Evolutionary conservation across 2,329 filamentous ascomycete genomes (phyloP).

Genomic region (Cladosporium velox): DNA sequence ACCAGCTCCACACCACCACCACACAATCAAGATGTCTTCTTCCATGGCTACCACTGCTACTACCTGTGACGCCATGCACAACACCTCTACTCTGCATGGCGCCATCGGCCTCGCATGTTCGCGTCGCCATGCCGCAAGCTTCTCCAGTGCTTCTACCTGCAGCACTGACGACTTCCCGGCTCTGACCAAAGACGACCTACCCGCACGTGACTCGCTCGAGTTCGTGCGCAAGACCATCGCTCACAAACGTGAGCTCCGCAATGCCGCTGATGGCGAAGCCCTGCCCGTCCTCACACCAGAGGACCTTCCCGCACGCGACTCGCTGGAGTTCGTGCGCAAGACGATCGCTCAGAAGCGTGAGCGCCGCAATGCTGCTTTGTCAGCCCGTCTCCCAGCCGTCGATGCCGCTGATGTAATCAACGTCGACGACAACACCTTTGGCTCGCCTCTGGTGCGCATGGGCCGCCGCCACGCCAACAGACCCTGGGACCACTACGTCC

Average conservation of each 20-base stretch:
- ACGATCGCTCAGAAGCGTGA: background rate
- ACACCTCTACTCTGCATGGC: background rate
- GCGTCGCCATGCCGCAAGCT: background rate
- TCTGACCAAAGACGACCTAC: background rate
- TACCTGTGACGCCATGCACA: background rate
- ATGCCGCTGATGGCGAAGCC: background rate
- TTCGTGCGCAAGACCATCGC: background rate
- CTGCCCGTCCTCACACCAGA: background rate
- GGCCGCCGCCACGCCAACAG: background rate
- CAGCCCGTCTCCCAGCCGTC: background rate
- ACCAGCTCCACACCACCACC: background rate
- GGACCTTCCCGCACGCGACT: background rate
- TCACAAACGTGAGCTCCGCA: background rate
- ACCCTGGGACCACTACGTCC: background rate
- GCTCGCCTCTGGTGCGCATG: background rate
- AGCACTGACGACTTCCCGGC: background rate
- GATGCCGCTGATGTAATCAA: background rate
- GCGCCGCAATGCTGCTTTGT: background rate
- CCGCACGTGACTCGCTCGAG: slow-evolving; percentile 1
- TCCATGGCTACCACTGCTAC: background rate
- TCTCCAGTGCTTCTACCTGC: slow-evolving; percentile 1
- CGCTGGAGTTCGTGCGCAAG: slow-evolving; percentile 1
- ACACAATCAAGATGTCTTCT: slow-evolving; percentile 6
- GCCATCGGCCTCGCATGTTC: background rate
- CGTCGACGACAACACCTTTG: background rate